Evolutionary conservation across 108 stramenopile genomes (phyloP), one percentile per base, ranked within the genome.

Genomic region (Fragilaria radians): DNA sequence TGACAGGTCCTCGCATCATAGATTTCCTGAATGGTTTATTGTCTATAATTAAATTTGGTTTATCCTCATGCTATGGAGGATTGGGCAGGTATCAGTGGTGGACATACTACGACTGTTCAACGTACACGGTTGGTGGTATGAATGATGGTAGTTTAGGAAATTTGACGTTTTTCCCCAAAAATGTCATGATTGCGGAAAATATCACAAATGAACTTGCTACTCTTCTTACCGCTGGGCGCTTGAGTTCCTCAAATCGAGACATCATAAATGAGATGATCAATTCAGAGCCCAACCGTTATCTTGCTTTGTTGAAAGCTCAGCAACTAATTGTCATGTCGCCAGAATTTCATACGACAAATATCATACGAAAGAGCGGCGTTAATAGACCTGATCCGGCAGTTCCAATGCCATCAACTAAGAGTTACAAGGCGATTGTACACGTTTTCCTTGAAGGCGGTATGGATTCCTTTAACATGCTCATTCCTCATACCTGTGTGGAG

Each of bases 381-480:
- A 32, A 23, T 3, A 19, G 57, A 22, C 24, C 49, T 23, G 48
- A 22, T 25, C 42, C 57, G 21, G 57, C 48, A 24, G 1, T 25
- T 26, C 29, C 31, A 21, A 21, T 5, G 22, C 48, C 30, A 9
- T 17, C 23, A 46, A 63, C 46, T 18, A 64, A 67, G 28, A 65
- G 74, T 1, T 83, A 86, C 78, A 82, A 87, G 62, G 80, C 81
- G 2, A 56, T 91, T 48, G 63, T 85, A 18, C 74, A 77, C 58
- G 48, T 83, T 23, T 67, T 70, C 56, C 48, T 87, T 45, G 63
- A 46, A 27, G 82, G 82, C 7, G 86, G 82, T 0, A 46, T 58
- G 5, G 86, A 88, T 47, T 71, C 71, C 4, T 88, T 63, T 57
- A 79, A 80, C 34, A 67, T 84, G 67, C 61, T 86, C 22, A 71